A percentile compares a stretch with the other conserved stretches of the same genome.
These are phyloP conservation scores for Populus nigra DNA, from an alignment of 345 rosid genomes.

Conservation along the genomic window DNA sequence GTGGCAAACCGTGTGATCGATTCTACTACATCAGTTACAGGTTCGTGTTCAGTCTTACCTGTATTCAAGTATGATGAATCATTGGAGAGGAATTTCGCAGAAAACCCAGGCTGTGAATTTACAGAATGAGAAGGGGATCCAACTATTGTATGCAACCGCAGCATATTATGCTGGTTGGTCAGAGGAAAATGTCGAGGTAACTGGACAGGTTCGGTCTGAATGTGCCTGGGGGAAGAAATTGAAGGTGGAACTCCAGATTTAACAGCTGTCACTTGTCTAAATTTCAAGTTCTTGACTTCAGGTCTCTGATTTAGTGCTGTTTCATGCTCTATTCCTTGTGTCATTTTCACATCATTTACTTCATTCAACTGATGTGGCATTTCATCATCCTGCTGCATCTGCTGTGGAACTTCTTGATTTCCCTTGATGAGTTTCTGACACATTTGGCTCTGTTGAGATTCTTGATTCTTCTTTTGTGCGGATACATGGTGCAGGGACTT, in stretches of 20 bases:
- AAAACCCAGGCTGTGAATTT: background rate
- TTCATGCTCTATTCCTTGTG: no score
- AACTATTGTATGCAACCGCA: background rate
- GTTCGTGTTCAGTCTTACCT: background rate
- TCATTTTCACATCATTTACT: no score
- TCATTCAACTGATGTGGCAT: no score
- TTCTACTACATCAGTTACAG: background rate
- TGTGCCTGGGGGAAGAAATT: background rate
- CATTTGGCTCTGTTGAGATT: no score
- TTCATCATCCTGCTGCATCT: no score
- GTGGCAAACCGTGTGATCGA: background rate
- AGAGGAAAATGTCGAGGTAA: background rate
- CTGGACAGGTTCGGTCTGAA: background rate
- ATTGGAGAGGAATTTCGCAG: background rate
- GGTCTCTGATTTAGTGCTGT: no score
- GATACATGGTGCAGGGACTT: no score
- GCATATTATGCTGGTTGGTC: background rate
- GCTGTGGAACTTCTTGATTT: no score
- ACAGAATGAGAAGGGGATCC: background rate
- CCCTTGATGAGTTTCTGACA: no score
- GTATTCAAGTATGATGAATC: background rate
- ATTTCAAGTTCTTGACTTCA: no score
- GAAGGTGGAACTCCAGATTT: background rate
- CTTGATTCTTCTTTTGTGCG: no score
- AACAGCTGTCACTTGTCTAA: no score